Base-by-base conservation (phyloP, 2,329 filamentous ascomycete genomes). In the Cytospora paraplurivora region DNA sequence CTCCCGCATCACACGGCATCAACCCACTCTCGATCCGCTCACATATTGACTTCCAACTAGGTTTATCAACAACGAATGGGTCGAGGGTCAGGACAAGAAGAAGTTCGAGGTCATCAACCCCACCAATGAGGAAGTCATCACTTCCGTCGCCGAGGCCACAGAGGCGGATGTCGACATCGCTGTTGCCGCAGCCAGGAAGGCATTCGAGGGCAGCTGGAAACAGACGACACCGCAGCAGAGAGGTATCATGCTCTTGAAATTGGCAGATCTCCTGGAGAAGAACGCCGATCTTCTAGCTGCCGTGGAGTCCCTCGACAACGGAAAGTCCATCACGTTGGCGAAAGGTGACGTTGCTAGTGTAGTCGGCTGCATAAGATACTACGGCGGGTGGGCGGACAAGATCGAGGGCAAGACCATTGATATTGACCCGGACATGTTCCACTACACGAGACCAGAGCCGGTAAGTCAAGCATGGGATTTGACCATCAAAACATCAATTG, bases 91-190 rank as follows among this genome's bases (percentile, higher is more conserved):
- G 68, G 91, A 96, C 71, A 93, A 93, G 81, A 89, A 92, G 85
- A 93, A 89, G 70, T 95, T 97, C 74, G 92, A 97, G 79, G 90
- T 93, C 77, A 89, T 95, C 83, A 96, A 96, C 85, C 93, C 93
- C 65, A 74, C 89, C 68, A 92, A 86, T 69, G 93, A 97, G 78
- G 88, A 93, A 78, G 86, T 92, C 73, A 96, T 96, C 81, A 85
- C 83, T 82, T 88, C 88, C 62, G 91, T 97, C 71, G 81, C 86
- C 75, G 93, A 96, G 80, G 93, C 89, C 74, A 91, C 89, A 68
- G 92, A 96, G 83, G 93, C 96, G 83, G 92, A 95, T 79, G 81
- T 88, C 76, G 86, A 88, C 76, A 79, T 93, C 65, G 93, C 93
- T 67, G 93, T 97, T 68, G 81, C 85, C 63, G 93, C 92, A 59